Base-by-base conservation (phyloP, 805 yeast genomes). In the Zygosaccharomyces siamensis region DNA sequence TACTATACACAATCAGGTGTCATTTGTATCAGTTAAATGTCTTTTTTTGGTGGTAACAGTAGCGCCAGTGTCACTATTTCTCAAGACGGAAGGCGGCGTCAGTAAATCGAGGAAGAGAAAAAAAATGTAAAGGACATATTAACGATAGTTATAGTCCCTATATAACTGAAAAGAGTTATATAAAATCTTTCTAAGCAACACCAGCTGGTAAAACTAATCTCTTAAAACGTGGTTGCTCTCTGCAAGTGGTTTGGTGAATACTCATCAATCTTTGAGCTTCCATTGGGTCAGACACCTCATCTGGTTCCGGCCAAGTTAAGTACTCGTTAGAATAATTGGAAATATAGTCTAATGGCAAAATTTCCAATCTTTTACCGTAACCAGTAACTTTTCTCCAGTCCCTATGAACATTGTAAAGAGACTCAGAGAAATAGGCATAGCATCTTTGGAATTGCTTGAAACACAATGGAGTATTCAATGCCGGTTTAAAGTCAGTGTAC, bases 311-410 rank as follows among this genome's bases (percentile, higher is more conserved):
- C 80, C 82, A 77, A 6, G 72, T 57, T 51, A 77, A 67, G 59
- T 68, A 76, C 51, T 75, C 76, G 60, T 77, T 77, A 49, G 79
- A 62, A 63, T 77, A 77, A 66, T 77, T 77, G 41, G 81, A 64
- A 42, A 62, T 57, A 60, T 74, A 77, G 54, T 73, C 79, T n/a
- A 54, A 59, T 41, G 79, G 80, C 55, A 77, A 67, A 50, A 77
- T 75, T 27, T 72, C 73, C 59, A 77, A 69, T 60, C 82, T 71
- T 63, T 78, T 76, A 50, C 81, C 81, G 58, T 77, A 77, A 44
- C 72, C 72, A 42, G 77, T 77, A 50, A 77, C 82, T 66, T 77
- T 77, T 45, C 63, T 69, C 82, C 82, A 77, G 63, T 77, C 82
- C 54, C 82, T 72, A 58, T 74, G 75, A 39, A 77, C 81, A 53